phyloP scores from a whole-genome alignment of 108 stramenopile species.

The Pseudonitzschia delicatissima region DNA sequence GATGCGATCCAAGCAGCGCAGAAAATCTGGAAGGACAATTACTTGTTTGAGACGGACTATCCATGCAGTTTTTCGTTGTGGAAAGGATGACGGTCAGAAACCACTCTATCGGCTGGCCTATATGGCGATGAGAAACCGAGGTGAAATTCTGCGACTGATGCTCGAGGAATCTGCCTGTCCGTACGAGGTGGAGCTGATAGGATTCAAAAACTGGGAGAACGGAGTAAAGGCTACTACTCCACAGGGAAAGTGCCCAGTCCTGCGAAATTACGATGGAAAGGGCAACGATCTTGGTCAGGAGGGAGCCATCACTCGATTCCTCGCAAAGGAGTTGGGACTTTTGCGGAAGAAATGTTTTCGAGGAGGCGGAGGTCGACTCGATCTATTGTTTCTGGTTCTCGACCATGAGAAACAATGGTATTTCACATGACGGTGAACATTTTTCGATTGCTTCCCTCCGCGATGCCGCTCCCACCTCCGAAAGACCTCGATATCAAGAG shows the following conservation, averaged over 20 bases:
- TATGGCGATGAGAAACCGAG: slow-evolving; percentile 6
- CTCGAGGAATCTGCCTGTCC: slow-evolving; percentile 1
- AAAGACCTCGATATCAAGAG: slow-evolving; percentile 6
- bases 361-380: slow-evolving; percentile 6
- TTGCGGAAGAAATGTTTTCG: background rate
- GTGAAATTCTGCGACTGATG: slow-evolving; percentile 3
- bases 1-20: background rate
- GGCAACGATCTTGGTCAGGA: slow-evolving; percentile 7
- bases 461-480: background rate
- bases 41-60: slow-evolving; percentile 5
- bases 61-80: background rate
- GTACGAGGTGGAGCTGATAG: slow-evolving; percentile 2
- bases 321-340: background rate
- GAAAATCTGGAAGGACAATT: slow-evolving; percentile 8
- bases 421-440: slow-evolving; percentile 8
- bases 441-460: slow-evolving; percentile 1
- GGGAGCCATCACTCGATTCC: slow-evolving; percentile 1
- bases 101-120: background rate
- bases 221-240: background rate
- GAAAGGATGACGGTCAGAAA: background rate
- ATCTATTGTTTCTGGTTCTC: slow-evolving; percentile 12
- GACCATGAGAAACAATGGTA: slow-evolving; percentile 3
- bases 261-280: background rate
- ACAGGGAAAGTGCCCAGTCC: slow-evolving; percentile 1
- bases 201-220: slow-evolving; percentile 1